Evolutionary conservation across 352 stramenopile species (phyloP).

Genomic region (Globisporangium polare): DNA sequence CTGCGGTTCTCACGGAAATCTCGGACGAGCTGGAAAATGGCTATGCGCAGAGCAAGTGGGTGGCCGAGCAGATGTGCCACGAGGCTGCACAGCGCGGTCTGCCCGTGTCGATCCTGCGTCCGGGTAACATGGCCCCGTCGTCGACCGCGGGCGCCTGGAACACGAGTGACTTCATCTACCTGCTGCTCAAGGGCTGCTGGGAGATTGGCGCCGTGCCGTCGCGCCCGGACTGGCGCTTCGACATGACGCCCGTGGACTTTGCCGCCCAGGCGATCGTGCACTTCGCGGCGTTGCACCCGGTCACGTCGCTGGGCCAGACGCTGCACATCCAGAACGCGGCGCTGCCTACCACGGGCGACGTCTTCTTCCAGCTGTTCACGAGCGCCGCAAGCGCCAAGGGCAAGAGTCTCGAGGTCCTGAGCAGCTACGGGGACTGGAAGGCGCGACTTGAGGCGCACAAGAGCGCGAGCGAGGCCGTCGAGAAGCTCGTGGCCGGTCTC

Average conservation of each 20-base stretch:
- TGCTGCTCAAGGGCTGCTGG: conserved; percentile 82
- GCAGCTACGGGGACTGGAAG: conserved; percentile 42
- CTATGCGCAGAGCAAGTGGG: conserved; percentile 91
- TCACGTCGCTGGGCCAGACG: conserved; percentile 54
- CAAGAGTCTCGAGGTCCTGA: conserved; percentile 23
- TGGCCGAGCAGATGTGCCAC: conserved; percentile 85
- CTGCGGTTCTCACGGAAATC: conserved; percentile 45
- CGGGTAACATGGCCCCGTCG: conserved; percentile 86
- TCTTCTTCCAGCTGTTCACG: conserved; percentile 45
- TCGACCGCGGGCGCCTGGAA: conserved; percentile 76
- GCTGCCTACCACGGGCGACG: conserved; percentile 33
- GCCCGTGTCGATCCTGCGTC: conserved; percentile 83
- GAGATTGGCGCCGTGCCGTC: conserved; percentile 53
- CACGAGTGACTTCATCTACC: conserved; percentile 86
- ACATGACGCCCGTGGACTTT: conserved; percentile 92
- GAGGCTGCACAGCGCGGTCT: conserved; percentile 75
- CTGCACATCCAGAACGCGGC: conserved; percentile 72
- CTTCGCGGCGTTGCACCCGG: conserved; percentile 55
- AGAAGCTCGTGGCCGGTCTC: conserved; percentile 57
- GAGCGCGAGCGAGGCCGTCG: conserved; percentile 30
- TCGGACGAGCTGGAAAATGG: conserved; percentile 73
- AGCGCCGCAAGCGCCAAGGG: conserved; percentile 9
- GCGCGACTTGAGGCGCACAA: conserved; percentile 25
- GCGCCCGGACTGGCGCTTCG: conserved; percentile 75
- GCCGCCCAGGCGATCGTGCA: conserved; percentile 82